Base-by-base conservation (phyloP, 2,329 filamentous ascomycete species). In the Aspergillus quadrilineatus region DNA sequence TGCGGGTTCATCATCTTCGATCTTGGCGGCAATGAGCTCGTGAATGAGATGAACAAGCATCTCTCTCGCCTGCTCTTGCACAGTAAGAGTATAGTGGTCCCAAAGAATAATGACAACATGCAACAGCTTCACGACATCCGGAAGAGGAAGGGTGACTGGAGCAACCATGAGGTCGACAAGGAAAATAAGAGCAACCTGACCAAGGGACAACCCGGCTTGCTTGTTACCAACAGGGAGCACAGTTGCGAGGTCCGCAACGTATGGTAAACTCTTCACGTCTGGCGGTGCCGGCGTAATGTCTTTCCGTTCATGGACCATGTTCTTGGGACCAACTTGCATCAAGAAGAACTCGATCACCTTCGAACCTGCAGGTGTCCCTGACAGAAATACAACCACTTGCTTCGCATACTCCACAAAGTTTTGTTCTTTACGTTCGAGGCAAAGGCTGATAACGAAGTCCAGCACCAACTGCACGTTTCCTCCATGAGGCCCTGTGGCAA, bases 361-460 rank as follows among this genome's bases (percentile, higher is more conserved):
- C 47, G 90, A 88, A 0, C 92, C 92, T 1, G 92, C 86, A 69
- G 75, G 89, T 68, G 83, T 96, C 62, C 90, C 94, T 0, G 94
- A 95, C 4, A 99, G 74, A 71, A 97, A 97, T 0, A 99, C 95
- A 14, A 97, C 92, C 51, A 99, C 94, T 73, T 99, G 94, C 77
- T 97, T 99, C 4, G 93, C 93, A 69, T 95, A 96, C 65, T 97
- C 91, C 54, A 99, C 93, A 72, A 97, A 99, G 66, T 97, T 97
- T 67, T 99, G 94, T 72, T 99, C 95, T 48, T 93, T 87, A 32
- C 93, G 87, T 67, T 99, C 94, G 9, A 99, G 79, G 65, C 94
- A 99, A 4, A 97, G 82, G 29, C 87, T 87, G 74, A 99, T 97
- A 73, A 99, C 94, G 69, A 99, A 99, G 71, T 97, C 92, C 1